Evolutionary conservation across 768 basidiomycete genomes (phyloP), one percentile per base, ranked within the genome.

Genomic region (Suillus bovinus): DNA sequence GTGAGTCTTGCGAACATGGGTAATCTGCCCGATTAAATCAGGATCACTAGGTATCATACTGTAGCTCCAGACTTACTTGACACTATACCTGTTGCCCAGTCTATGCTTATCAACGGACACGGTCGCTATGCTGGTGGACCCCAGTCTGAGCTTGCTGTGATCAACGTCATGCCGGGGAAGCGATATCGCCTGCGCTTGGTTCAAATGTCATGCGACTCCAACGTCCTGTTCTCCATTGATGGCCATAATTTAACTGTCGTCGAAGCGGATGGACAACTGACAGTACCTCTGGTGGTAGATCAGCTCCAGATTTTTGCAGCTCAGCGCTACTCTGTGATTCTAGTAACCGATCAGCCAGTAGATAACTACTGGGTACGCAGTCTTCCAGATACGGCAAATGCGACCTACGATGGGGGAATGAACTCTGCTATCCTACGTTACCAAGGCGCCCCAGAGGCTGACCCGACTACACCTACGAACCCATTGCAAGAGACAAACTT

Each of bases 381-480:
- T 1, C 29, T 71, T 17, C 76, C 80, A 3, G 69, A 17, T 10
- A 17, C 66, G 5, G 52, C 66, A 9, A 67, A 61, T 22, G 16
- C 70, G 2, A 63, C 63, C 9, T 77, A 77, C 50, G 1, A 60
- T 0, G 77, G 74, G 14, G 84, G 84, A n/a, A 63, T 82, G 27
- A 86, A 84, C 69, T 83, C 81, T 16, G 86, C 83, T 1, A 84
- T 86, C 53, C 71, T 85, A 8, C 79, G 81, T 14, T 86, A 86
- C 68, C 60, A 36, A 13, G 82, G 81, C 14, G 82, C 81, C 1
- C 62, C 73, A 3, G 38, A 9, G 14, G 64, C 64, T 29, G 72
- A 84, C 29, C 84, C 84, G 0, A 78, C 74, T 0, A 79, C 78
- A 4, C 64, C 66, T 56, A 42, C 63, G 0, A 68, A 70, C 5